Evolutionary conservation across 2,329 filamentous ascomycete genomes (phyloP), one percentile per base, ranked within the genome.

Genomic region (Penicillium sp.): DNA sequence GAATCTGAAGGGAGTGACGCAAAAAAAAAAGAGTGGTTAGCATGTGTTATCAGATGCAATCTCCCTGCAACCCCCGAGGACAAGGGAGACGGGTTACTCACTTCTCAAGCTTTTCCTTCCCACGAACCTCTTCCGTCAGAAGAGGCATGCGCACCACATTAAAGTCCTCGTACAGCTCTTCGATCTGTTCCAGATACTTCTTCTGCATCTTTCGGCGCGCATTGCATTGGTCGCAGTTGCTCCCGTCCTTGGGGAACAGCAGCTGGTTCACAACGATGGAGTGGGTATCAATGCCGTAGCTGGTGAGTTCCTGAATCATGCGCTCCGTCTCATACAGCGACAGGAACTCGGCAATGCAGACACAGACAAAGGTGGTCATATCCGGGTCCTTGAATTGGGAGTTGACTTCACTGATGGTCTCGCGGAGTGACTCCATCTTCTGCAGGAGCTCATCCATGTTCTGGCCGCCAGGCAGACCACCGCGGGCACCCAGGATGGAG

Each of bases 131-230:
- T 69, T 98, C 91, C 1, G 95, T 88, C 50, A 98, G 74, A 63
- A 98, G 72, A 34, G 93, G 93, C 90, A 98, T 97, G 78, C 91
- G 91, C 59, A 98, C 91, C 35, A 98, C 90, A 67, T 98, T 95
- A 76, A 98, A 98, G 70, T 98, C 93, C 65, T 96, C 90, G 68
- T 98, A 98, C 50, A 98, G 74, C 75, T 98, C 93, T 73, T 95
- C 90, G 63, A 97, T 97, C 77, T 98, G 91, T 66, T 97, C 90
- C 38, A 98, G 79, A 67, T 98, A 98, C 76, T 98, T 98, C 78
- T 90, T 93, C 78, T 98, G 93, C 93, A 98, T 98, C 77, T 94
- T 94, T 64, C 90, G 79, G 56, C 93, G 78, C 39, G 93, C 87
- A 66, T 90, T 95, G 73, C 93, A 98, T 76, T 98, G 93, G 54